Evolutionary conservation across 23 red algal genomes (phyloP), one percentile per base, ranked within the genome.

Genomic region (Gracilaria gracilis): DNA sequence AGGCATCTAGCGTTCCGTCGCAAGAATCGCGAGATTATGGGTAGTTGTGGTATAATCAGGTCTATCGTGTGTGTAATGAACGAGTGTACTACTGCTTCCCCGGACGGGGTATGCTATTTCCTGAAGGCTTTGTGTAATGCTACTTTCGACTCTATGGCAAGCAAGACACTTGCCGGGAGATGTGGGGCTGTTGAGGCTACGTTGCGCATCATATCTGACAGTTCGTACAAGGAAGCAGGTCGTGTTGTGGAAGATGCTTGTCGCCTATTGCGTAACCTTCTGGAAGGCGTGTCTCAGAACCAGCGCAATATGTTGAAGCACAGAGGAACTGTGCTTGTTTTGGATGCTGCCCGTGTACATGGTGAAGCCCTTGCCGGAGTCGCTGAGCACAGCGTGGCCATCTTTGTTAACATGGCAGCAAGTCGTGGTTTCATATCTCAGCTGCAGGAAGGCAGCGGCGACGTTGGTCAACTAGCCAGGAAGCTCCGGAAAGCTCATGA

Each of bases 21-120:
- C 24, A 78, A 84, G 78, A 92, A 92, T 84, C 89, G 89, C 44
- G 89, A 92, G 36, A 44, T 92, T 24, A 39, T 92, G 49, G 89
- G 89, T 37, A 69, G 80, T n/a, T 76, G 78, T 76, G 89, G 89
- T 20, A 75, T 47, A 31, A 84, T 92, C 14, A 37, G 80, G 9
- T 57, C 89, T 9, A 64, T 92, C 25, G 73, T 92, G 27, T 64
- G 48, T 13, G 47, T 78, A 2, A 76, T 92, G 67, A 62, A 82
- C 36, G 79, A 82, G 38, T 65, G 55, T 53, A 65, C 61, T 0
- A 28, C 61, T 23, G 72, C 72, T 9, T 77, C 72, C 6, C 72
- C 72, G 4, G 58, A 82, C 12, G 79, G 79, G 11, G 79, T 62
- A 27, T 54, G 55, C 25, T 92, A 66, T 28, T 62, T 92, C 44